Evolutionary conservation across 2,329 filamentous ascomycete genomes (phyloP).

Genomic region (Fusarium tupiense): DNA sequence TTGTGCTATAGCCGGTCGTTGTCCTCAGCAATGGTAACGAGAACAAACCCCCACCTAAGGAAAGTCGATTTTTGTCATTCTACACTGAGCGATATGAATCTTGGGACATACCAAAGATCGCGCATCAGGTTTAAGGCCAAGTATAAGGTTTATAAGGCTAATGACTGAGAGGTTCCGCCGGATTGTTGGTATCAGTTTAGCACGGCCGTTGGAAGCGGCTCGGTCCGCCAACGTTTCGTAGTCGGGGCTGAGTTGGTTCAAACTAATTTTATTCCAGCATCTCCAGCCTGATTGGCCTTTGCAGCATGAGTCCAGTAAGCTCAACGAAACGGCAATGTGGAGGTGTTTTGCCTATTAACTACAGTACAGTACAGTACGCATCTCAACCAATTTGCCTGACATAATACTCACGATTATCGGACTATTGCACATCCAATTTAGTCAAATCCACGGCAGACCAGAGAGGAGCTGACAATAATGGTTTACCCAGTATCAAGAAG

Average conservation of each 20-base stretch:
- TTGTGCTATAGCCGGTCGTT: neutral
- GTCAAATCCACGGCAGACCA: neutral
- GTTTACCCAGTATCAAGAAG: accelerated
- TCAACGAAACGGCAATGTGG: neutral
- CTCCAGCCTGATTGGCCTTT: too few species aligned
- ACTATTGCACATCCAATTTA: neutral
- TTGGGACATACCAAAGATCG: accelerated
- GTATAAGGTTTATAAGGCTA: neutral
- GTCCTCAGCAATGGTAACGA: accelerated
- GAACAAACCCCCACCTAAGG: too few species aligned
- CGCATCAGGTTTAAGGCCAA: neutral
- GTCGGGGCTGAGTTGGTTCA: neutral
- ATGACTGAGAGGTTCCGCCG: neutral
- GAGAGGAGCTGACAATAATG: accelerated
- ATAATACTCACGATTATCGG: neutral
- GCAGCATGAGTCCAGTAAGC: too few species aligned
- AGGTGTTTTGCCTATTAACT: neutral
- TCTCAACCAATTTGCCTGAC: neutral
- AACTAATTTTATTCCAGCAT: too few species aligned
- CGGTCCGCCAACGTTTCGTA: neutral
- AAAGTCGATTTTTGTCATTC: accelerated
- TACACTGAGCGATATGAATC: neutral
- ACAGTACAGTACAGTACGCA: neutral
- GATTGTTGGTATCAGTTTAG: neutral
- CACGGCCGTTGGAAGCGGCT: neutral